Evolutionary conservation across 495 filamentous ascomycete species (phyloP).

Genomic region (Neurospora terricola): DNA sequence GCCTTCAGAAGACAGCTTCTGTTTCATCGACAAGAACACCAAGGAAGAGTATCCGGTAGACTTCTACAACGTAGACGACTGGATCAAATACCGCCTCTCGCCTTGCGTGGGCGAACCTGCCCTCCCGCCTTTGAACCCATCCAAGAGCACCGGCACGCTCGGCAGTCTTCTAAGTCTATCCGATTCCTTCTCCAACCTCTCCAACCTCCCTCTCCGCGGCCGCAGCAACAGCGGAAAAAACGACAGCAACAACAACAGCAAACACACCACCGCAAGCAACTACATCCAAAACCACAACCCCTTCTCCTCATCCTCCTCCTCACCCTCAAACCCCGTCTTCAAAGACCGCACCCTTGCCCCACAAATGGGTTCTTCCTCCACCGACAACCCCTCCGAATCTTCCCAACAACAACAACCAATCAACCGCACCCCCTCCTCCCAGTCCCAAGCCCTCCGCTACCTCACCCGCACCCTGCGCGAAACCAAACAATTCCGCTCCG

Average conservation of each 20-base stretch:
- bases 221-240: slow-evolving; percentile 19
- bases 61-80: slow-evolving; percentile 72
- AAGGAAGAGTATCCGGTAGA: slow-evolving; percentile 74
- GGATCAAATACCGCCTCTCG: slow-evolving; percentile 69
- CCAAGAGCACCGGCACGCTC: slow-evolving; percentile 22
- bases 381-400: slow-evolving; percentile 15
- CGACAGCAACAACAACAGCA: not conserved
- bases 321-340: slow-evolving; percentile 5
- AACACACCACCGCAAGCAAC: not conserved
- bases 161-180: slow-evolving; percentile 30
- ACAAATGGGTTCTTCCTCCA: slow-evolving; percentile 34
- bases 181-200: slow-evolving; percentile 14
- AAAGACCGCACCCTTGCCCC: slow-evolving; percentile 39
- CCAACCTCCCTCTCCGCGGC: slow-evolving; percentile 20
- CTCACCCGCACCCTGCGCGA: slow-evolving; percentile 66
- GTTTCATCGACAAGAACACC: slow-evolving; percentile 77
- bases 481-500: slow-evolving; percentile 61
- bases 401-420: slow-evolving; percentile 8
- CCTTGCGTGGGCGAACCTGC: slow-evolving; percentile 59
- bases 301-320: not conserved
- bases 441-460: slow-evolving; percentile 48
- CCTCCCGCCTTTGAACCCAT: slow-evolving; percentile 36
- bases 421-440: slow-evolving; percentile 11
- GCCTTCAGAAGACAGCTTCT: slow-evolving; percentile 69
- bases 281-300: not conserved